Base-by-base conservation (phyloP, 257 asterid species). In the Capsicum baccatum region DNA sequence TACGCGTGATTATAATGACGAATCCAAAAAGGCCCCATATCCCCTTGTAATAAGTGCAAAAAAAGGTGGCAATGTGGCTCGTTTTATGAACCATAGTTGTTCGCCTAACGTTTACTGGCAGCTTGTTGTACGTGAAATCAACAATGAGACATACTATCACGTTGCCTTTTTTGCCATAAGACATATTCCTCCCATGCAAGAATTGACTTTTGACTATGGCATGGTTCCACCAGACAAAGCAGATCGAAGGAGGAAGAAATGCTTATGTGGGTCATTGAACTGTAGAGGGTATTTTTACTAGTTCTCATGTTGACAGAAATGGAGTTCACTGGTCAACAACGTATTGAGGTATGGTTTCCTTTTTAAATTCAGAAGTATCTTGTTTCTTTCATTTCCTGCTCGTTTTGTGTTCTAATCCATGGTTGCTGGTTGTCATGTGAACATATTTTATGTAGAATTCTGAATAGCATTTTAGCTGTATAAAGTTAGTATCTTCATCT, bases 21-120 rank as follows among this genome's bases (percentile, higher is more conserved):
- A 91, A 66, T 84, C 85, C 42, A 78, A 63, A 19, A 90, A 92
- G 83, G 86, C 89, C 63, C 97, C 97, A 4, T 92, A 88, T 86
- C 97, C 97, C 39, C 96, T 95, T 68, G 91, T 86, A 79, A 89
- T 97, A 37, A 90, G 90, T 86, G 92, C 97, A 3, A 97, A 92
- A 83, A 87, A 87, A 35, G 90, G 85, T 81, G 99, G 99, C 74
- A 96, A 95, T 81, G 97, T 93, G 54, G 96, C 97, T 35, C 97
- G 98, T 33, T 97, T 97, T 86, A 94, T 95, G 98, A 97, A 97
- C 89, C 99, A 97, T 82, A 92, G 99, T 79, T 97, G 99, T 82
- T 92, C 90, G 1, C 99, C 99, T 8, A 95, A 91, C 79, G 94
- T 95, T 80, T 83, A 83, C 64, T 97, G 99, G 99, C 92, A 85